Conservation (phyloP, 306 rosid species). For the Acacia melanoxylon region DNA sequence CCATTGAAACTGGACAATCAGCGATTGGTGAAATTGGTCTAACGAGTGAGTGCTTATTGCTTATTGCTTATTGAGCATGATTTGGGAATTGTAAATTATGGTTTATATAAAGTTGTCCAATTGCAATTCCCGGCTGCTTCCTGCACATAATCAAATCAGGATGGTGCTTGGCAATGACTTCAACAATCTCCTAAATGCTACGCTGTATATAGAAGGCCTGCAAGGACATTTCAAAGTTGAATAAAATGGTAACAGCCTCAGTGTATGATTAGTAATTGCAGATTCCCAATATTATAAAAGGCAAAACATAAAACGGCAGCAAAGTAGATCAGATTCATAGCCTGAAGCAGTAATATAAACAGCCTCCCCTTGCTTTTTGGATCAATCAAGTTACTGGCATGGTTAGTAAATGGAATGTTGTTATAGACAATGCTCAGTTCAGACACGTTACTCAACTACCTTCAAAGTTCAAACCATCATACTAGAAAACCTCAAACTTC, state of each 20-base stretch:
- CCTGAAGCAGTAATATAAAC: background rate
- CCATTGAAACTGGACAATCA: background rate
- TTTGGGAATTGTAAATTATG: background rate
- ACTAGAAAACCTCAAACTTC: background rate
- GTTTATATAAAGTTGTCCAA: slow-evolving; percentile 30
- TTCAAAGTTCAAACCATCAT: background rate
- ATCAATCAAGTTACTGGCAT: background rate
- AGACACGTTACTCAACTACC: background rate
- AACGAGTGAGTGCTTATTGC: background rate
- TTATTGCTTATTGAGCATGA: background rate
- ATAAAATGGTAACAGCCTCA: background rate
- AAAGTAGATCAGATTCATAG: background rate
- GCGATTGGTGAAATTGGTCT: background rate
- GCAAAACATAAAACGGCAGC: background rate
- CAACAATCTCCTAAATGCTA: slow-evolving; percentile 34
- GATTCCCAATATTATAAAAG: background rate
- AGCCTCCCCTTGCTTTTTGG: background rate
- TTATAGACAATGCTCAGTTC: background rate
- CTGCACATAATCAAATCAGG: slow-evolving; percentile 93
- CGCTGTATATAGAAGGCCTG: slow-evolving; percentile 12
- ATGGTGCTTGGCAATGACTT: slow-evolving; percentile 81
- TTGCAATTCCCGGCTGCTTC: slow-evolving; percentile 89
- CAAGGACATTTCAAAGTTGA: slow-evolving; percentile 6
- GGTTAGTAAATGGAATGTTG: background rate
- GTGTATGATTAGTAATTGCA: background rate